phyloP scores from a whole-genome alignment of 1,284 basidiomycete species.

The Amylostereum areolatum region DNA sequence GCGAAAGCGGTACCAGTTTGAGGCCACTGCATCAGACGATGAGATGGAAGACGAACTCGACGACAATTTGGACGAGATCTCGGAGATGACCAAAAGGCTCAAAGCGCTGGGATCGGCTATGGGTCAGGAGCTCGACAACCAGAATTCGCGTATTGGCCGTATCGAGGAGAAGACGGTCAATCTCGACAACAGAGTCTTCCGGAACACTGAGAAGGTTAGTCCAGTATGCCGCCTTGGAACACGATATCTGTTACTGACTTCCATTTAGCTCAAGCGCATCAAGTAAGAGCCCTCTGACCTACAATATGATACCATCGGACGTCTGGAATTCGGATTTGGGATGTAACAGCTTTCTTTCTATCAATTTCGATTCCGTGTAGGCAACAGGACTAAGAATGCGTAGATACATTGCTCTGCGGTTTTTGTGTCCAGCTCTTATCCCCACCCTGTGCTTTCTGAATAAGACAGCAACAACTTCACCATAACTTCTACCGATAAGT shows the following conservation, averaged over 20 bases:
- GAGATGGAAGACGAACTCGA: slow-evolving; percentile 87
- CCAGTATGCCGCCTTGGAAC: background rate
- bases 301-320: too few species aligned
- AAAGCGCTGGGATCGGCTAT: slow-evolving; percentile 83
- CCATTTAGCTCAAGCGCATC: slow-evolving; percentile 59
- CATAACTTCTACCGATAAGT: too few species aligned
- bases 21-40: slow-evolving; percentile 93
- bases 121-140: slow-evolving; percentile 75
- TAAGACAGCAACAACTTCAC: too few species aligned
- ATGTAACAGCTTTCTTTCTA: background rate
- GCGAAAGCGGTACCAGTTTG: slow-evolving; percentile 87
- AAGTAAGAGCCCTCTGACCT: slow-evolving; percentile 33
- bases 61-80: slow-evolving; percentile 87
- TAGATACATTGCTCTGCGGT: too few species aligned
- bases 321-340: background rate
- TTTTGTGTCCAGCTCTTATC: too few species aligned
- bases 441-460: too few species aligned
- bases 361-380: background rate
- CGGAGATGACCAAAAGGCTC: slow-evolving; percentile 74
- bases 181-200: slow-evolving; percentile 58
- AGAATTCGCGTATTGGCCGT: slow-evolving; percentile 66
- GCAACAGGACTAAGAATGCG: too few species aligned
- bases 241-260: slow-evolving; percentile 6
- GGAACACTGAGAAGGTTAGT: slow-evolving; percentile 67
- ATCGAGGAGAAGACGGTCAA: slow-evolving; percentile 66